Percentiles rank a stretch among this genome's conserved stretches.
phyloP scores from a whole-genome alignment of 1,284 basidiomycete genomes.

The Ustilago crameri region DNA sequence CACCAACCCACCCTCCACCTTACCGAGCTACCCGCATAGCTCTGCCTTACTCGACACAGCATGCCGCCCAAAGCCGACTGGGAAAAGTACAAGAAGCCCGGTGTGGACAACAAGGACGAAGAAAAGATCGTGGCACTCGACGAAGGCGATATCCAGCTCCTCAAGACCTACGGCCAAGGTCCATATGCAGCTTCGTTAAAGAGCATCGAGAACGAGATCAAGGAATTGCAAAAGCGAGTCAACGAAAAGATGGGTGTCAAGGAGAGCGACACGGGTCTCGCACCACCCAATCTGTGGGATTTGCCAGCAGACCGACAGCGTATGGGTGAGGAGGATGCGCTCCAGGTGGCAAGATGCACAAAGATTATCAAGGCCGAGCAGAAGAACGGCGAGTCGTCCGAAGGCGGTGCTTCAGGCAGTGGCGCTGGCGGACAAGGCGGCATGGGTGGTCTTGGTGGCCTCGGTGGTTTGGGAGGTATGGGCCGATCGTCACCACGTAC shows the following conservation, averaged over 20 bases:
- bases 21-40: background rate
- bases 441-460: conserved; percentile 54
- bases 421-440: conserved; percentile 29
- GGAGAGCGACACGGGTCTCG: conserved; percentile 97
- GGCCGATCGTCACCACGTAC: conserved; percentile 72
- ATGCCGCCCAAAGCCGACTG: conserved; percentile 68
- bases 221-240: conserved; percentile 94
- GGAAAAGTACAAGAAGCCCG: conserved; percentile 67
- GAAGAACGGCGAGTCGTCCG: conserved; percentile 30
- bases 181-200: conserved; percentile 91
- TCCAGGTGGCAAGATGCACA: conserved; percentile 97
- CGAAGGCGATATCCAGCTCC: conserved; percentile 97
- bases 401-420: conserved; percentile 32
- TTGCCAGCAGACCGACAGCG: conserved; percentile 74
- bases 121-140: conserved; percentile 78
- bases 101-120: conserved; percentile 61
- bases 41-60: conserved; percentile 10
- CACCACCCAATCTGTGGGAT: conserved; percentile 97
- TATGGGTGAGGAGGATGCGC: conserved; percentile 89
- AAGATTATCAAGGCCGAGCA: conserved; percentile 86
- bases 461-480: conserved; percentile 46
- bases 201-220: conserved; percentile 90
- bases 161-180: conserved; percentile 99
- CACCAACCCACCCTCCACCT: too few relatives aligned
- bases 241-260: conserved; percentile 98